A percentile compares a stretch with the other conserved stretches of the same genome.
Conservation (phyloP, 2,329 filamentous ascomycete species). For the Phyllosticta citriasiana region DNA sequence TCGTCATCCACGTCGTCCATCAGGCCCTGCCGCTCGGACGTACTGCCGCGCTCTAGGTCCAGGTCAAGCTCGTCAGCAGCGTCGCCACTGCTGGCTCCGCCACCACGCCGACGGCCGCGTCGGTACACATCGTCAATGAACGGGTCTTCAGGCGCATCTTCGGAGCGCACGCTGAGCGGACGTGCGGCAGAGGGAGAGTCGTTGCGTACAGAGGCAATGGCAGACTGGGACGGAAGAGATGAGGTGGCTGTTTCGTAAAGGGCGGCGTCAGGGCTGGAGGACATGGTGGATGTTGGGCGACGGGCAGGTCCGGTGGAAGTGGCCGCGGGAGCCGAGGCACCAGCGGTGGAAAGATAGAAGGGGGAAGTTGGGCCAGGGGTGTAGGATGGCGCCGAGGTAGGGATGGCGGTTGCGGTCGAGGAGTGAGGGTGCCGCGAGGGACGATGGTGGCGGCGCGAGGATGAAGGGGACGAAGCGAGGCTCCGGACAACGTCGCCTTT, state of each 20-base stretch:
- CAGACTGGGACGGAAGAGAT: background rate
- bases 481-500: constrained; percentile 82
- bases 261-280: background rate
- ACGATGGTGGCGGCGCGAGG: background rate
- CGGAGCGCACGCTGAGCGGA: constrained; percentile 2
- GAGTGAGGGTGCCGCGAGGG: constrained; percentile 13
- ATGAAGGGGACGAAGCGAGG: constrained; percentile 1
- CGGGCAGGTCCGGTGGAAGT: background rate
- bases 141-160: background rate
- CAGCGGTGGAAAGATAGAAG: background rate
- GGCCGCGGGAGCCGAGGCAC: background rate
- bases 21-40: background rate
- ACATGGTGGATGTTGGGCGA: background rate
- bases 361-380: background rate
- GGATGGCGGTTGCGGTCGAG: background rate
- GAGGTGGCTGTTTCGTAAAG: background rate
- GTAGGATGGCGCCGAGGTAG: constrained; percentile 1
- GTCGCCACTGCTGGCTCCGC: background rate
- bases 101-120: constrained; percentile 1
- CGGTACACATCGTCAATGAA: background rate
- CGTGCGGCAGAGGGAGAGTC: constrained; percentile 2
- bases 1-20: background rate
- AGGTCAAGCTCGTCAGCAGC: background rate
- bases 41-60: background rate
- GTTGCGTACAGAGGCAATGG: background rate